These are phyloP conservation scores for Mucor racemosus DNA, from an alignment of 371 early-diverging fungal species.

Conservation along the genomic window DNA sequence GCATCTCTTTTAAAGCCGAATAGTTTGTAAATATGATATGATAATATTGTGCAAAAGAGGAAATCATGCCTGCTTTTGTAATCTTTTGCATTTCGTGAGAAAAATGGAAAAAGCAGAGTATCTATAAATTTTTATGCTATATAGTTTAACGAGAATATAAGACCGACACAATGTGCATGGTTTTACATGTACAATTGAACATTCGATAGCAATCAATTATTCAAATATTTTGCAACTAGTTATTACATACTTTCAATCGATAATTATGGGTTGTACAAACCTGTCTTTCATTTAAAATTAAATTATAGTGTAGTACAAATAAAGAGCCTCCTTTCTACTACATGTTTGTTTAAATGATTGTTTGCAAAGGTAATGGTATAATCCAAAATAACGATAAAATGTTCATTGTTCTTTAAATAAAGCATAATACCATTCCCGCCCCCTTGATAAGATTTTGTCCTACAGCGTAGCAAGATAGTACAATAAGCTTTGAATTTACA, in stretches of 20 bases:
- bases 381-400: not conserved
- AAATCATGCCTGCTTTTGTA: conserved; percentile 5
- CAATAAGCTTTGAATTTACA: too few species aligned
- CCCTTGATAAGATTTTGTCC: not conserved
- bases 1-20: too few species aligned
- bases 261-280: too few species aligned
- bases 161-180: not conserved
- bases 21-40: not conserved
- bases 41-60: conserved; percentile 1
- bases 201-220: too few species aligned
- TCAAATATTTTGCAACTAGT: not conserved
- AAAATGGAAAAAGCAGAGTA: not conserved
- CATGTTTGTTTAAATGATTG: too few species aligned
- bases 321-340: not conserved
- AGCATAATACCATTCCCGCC: not conserved
- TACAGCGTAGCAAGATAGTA: not conserved
- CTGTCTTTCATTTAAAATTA: not conserved
- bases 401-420: not conserved
- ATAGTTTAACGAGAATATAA: not conserved
- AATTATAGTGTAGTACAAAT: not conserved
- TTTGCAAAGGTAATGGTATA: not conserved
- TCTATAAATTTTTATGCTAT: not conserved
- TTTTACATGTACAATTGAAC: too few species aligned
- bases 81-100: not conserved
- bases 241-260: not conserved